A percentile compares a stretch with the other conserved stretches of the same genome.
Conservation (phyloP, 2,329 filamentous ascomycete species). For the Ploettnerulaceae sp. region DNA sequence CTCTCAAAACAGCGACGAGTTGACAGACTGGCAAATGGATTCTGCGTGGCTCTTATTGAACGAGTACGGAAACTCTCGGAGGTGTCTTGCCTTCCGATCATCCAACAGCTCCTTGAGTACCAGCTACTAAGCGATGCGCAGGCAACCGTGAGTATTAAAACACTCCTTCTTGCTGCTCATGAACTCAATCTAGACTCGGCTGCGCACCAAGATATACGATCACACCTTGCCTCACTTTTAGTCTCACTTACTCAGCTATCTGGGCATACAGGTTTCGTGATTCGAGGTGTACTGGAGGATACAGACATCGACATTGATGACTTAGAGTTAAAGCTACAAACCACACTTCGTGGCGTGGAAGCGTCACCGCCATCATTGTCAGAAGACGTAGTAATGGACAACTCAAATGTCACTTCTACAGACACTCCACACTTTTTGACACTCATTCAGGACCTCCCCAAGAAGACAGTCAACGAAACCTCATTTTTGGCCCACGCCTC, state of each 20-base stretch:
- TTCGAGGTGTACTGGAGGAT: constrained; percentile 62
- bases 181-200: constrained; percentile 52
- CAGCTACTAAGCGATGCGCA: constrained; percentile 59
- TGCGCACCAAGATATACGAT: constrained; percentile 51
- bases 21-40: constrained; percentile 66
- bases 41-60: constrained; percentile 62
- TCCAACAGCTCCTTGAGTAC: constrained; percentile 57
- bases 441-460: constrained; percentile 29
- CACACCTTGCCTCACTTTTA: constrained; percentile 61
- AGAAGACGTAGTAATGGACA: constrained; percentile 49
- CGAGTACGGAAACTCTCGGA: constrained; percentile 57
- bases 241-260: constrained; percentile 59
- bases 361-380: constrained; percentile 45
- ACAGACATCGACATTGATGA: constrained; percentile 68
- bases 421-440: constrained; percentile 31
- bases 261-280: constrained; percentile 54
- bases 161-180: constrained; percentile 56
- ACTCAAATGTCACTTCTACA: constrained; percentile 29
- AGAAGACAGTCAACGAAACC: constrained; percentile 36
- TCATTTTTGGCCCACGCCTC: constrained; percentile 50
- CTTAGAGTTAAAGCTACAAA: constrained; percentile 69
- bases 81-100: constrained; percentile 49
- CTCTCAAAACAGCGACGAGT: constrained; percentile 62
- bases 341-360: constrained; percentile 56
- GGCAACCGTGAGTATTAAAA: constrained; percentile 59